Percentiles rank a stretch among this genome's conserved stretches.
These are phyloP conservation scores for Globisporangium solare DNA, from an alignment of 352 stramenopile genomes.

Conservation along the genomic window DNA sequence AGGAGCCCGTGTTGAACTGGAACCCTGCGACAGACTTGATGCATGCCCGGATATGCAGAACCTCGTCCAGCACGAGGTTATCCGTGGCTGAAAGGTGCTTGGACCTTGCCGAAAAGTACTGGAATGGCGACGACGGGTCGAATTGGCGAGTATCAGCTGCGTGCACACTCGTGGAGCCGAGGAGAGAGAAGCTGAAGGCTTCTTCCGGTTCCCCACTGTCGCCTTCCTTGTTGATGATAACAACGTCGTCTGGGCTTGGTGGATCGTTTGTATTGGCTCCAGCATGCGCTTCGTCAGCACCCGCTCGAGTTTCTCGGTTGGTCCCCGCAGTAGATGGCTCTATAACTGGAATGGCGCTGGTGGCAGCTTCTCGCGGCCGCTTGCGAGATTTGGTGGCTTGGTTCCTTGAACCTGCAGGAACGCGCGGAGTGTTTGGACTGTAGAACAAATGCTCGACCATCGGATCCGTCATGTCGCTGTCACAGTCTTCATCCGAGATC, in stretches of 20 bases:
- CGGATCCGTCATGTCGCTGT: slow-evolving; percentile 67
- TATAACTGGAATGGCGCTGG: not conserved
- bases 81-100: slow-evolving; percentile 13
- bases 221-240: too few species aligned
- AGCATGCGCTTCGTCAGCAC: too few species aligned
- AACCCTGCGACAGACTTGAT: slow-evolving; percentile 84
- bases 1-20: slow-evolving; percentile 67
- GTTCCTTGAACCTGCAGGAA: not conserved
- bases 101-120: slow-evolving; percentile 42
- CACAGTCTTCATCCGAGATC: slow-evolving; percentile 47
- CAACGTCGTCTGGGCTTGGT: too few species aligned
- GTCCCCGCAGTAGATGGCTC: not conserved
- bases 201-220: not conserved
- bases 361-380: slow-evolving; percentile 22
- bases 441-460: slow-evolving; percentile 75
- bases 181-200: slow-evolving; percentile 14
- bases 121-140: slow-evolving; percentile 32
- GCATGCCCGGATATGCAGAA: slow-evolving; percentile 58
- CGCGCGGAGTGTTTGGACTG: slow-evolving; percentile 58
- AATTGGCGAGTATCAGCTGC: not conserved
- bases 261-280: too few species aligned
- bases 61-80: slow-evolving; percentile 17
- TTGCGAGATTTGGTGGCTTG: slow-evolving; percentile 20
- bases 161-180: not conserved
- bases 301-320: not conserved